Conservation (phyloP, 345 rosid genomes). For the Lumnitzera racemosa region DNA sequence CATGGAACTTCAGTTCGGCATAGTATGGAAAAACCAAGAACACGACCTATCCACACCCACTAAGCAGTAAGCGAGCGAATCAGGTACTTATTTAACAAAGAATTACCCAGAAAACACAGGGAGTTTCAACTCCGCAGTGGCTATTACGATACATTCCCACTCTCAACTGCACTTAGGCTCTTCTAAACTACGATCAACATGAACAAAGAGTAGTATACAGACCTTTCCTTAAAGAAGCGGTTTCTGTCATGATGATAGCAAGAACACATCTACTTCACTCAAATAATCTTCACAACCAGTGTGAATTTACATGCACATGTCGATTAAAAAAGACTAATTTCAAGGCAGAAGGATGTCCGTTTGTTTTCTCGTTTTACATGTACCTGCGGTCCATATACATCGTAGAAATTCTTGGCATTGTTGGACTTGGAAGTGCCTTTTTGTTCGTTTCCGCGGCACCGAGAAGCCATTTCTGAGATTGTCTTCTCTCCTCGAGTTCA, state of each 20-base stretch:
- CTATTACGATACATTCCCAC: neutral
- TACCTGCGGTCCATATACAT: slow-evolving; percentile 76
- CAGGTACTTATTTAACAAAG: neutral
- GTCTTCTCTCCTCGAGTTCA: too few relatives aligned
- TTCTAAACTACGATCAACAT: neutral
- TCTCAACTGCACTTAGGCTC: neutral
- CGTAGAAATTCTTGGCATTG: slow-evolving; percentile 28
- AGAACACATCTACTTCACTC: neutral
- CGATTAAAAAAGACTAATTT: neutral
- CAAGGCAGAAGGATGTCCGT: neutral
- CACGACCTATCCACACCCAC: neutral
- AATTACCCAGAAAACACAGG: neutral
- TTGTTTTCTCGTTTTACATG: neutral
- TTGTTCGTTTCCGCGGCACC: slow-evolving; percentile 18
- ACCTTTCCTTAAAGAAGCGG: neutral
- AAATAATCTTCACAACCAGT: neutral
- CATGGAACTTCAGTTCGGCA: too few relatives aligned
- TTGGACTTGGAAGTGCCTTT: slow-evolving; percentile 13
- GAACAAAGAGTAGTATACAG: neutral
- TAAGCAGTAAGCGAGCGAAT: neutral
- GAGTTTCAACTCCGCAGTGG: neutral
- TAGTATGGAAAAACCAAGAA: neutral
- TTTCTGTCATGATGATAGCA: neutral
- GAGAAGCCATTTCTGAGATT: slow-evolving; percentile 25
- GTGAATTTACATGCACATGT: neutral